These are phyloP conservation scores for Globisporangium mamillatum DNA, from an alignment of 352 stramenopile genomes.

Conservation along the genomic window DNA sequence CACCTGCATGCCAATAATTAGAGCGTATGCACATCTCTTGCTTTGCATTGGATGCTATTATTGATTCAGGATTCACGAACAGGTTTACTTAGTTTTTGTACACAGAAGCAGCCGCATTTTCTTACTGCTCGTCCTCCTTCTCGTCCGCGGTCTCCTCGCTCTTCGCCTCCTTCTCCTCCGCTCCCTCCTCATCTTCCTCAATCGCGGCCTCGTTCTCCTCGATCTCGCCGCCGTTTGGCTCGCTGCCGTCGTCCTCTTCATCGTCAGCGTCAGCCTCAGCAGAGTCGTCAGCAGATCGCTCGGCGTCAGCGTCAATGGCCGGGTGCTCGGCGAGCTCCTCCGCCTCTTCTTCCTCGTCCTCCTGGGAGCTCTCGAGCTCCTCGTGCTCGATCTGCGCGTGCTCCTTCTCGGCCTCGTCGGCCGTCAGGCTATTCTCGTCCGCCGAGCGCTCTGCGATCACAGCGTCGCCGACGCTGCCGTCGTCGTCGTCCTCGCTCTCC, in stretches of 20 bases:
- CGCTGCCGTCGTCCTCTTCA: background rate
- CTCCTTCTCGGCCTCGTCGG: slow-evolving; percentile 4
- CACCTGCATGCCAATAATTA: background rate
- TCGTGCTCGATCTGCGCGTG: slow-evolving; percentile 4
- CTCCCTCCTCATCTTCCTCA: slow-evolving; percentile 5
- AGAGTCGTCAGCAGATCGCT: background rate
- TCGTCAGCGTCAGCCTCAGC: background rate
- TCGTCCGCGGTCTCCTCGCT: slow-evolving; percentile 5
- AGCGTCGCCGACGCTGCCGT: background rate
- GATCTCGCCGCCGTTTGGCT: slow-evolving; percentile 1
- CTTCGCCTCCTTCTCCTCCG: background rate
- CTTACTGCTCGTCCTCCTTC: slow-evolving; percentile 7
- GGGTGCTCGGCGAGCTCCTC: slow-evolving; percentile 14
- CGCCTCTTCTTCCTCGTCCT: background rate
- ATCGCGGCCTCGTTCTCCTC: slow-evolving; percentile 9
- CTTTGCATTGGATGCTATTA: background rate
- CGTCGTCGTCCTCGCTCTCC: background rate
- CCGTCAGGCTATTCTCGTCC: background rate
- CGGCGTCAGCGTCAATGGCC: background rate
- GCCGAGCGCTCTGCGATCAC: background rate
- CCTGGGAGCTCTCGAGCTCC: background rate
- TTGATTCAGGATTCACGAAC: background rate
- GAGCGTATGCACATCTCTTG: background rate
- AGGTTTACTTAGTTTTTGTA: background rate
- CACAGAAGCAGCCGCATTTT: background rate